Base-by-base conservation (phyloP, 495 filamentous ascomycete species). In the Penicillium malachiteum region DNA sequence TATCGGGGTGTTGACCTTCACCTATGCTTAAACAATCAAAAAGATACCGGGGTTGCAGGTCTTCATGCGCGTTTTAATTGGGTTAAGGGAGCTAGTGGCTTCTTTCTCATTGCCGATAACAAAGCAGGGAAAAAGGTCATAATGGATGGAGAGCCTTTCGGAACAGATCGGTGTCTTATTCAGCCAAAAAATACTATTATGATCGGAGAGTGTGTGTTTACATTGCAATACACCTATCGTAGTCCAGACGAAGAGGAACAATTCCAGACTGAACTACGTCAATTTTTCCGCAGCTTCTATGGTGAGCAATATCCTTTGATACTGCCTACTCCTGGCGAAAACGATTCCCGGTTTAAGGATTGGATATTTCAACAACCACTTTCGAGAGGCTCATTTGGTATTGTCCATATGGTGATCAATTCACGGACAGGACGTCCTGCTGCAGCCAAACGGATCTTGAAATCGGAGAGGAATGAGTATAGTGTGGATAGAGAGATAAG, bases 31-130 rank as follows among this genome's bases (percentile, higher is more conserved):
- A n/a, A n/a, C n/a, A 26, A 42, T 17, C 34, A 52, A 9, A 21
- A 44, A 11, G 50, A 33, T 26, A 39, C 43, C 11, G 16, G 26
- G 8, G 50, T 34, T 32, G 40, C 50, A 16, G 50, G 39, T 7
- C 13, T 53, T 44, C 50, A 53, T n/a, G 50, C 50, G 40, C 50
- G 50, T 14, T 53, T 53, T 32, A 53, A 44, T n/a, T 53, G 33
- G 50, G 21, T 45, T 14, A 33, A 37, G 12, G 50, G 39, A 40
- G 50, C 50, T 4, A 12, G 30, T 18, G 50, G 50, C 2, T 53
- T 53, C 26, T 45, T 53, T 37, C 39, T 53, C n/a, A 45, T 53
- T 18, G 21, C 39, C 3, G 40, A 53, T 21, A 45, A 45, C 30
- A 34, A 44, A 17, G 12, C 18, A 33, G 18, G 48, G 34, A 37